These are phyloP conservation scores for Wallemia hederae DNA, from an alignment of 1,284 basidiomycete species.

Conservation along the genomic window DNA sequence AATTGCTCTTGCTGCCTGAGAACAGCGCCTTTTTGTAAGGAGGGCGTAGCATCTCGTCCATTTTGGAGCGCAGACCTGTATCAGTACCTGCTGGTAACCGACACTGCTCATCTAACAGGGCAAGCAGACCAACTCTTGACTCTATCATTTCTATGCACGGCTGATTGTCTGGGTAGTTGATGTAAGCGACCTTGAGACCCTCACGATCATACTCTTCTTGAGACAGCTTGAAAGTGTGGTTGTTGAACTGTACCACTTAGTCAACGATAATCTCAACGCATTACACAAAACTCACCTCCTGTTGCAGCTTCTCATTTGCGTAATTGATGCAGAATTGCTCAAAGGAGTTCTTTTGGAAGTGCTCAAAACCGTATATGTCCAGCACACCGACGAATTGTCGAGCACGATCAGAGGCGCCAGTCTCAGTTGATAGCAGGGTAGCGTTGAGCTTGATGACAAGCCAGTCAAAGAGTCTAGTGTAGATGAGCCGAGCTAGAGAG, in stretches of 20 bases:
- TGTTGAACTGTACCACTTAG: slow-evolving; percentile 45
- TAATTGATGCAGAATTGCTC: slow-evolving; percentile 99
- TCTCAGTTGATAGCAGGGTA: slow-evolving; percentile 51
- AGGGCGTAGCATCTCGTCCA: slow-evolving; percentile 17
- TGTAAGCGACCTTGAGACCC: slow-evolving; percentile 97
- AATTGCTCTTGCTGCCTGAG: slow-evolving; percentile 16
- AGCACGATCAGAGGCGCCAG: slow-evolving; percentile 45
- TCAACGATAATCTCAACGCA: background rate
- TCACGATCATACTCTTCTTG: slow-evolving; percentile 98
- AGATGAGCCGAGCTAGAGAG: slow-evolving; percentile 92
- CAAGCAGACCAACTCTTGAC: slow-evolving; percentile 78
- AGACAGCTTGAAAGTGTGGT: slow-evolving; percentile 83
- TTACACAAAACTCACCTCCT: slow-evolving; percentile 30
- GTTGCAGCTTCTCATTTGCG: slow-evolving; percentile 91
- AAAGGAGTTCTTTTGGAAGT: slow-evolving; percentile 44
- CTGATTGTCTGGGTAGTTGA: slow-evolving; percentile 97
- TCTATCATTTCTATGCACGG: slow-evolving; percentile 97
- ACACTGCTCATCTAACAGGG: slow-evolving; percentile 33
- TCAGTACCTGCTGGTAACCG: slow-evolving; percentile 20
- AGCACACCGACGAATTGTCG: slow-evolving; percentile 98
- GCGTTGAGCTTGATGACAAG: slow-evolving; percentile 90
- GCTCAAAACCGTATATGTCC: slow-evolving; percentile 24
- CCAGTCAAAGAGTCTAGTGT: slow-evolving; percentile 97
- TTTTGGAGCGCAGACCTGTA: slow-evolving; percentile 18
- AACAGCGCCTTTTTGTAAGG: slow-evolving; percentile 15